A percentile compares a stretch with the other conserved stretches of the same genome.
Evolutionary conservation across 768 basidiomycete species (phyloP).

Genomic region (Mycena amicta): DNA sequence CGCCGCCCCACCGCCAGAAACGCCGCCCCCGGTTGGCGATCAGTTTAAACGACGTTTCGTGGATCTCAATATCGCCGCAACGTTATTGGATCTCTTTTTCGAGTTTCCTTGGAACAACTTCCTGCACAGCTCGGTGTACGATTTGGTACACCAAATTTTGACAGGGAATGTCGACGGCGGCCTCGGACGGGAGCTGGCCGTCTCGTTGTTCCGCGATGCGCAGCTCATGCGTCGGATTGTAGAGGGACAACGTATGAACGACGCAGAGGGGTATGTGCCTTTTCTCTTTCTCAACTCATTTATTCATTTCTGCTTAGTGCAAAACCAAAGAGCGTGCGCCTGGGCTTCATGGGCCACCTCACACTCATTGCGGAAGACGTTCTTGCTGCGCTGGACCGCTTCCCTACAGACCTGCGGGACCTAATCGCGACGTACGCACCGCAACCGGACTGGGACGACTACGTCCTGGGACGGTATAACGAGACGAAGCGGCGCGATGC

Average conservation of each 20-base stretch:
- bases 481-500: constrained; percentile 86
- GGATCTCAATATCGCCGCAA: constrained; percentile 70
- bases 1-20: constrained; percentile 33
- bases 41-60: constrained; percentile 78
- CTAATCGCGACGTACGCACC: constrained; percentile 70
- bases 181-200: constrained; percentile 79
- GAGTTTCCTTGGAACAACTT: constrained; percentile 98
- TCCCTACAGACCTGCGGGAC: constrained; percentile 75
- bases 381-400: constrained; percentile 84
- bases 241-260: constrained; percentile 81
- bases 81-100: constrained; percentile 90
- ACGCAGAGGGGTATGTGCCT: constrained; percentile 64
- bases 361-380: constrained; percentile 95
- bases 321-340: constrained; percentile 74
- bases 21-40: constrained; percentile 67
- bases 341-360: constrained; percentile 97
- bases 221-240: constrained; percentile 83
- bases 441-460: constrained; percentile 83
- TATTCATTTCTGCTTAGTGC: constrained; percentile 39
- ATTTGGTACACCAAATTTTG: constrained; percentile 92
- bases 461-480: constrained; percentile 80
- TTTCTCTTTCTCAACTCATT: neutral
- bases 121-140: constrained; percentile 94
- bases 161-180: constrained; percentile 70
- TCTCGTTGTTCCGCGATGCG: constrained; percentile 87